These are phyloP conservation scores for Arachis monticola DNA, from an alignment of 331 rosid genomes.

Conservation along the genomic window DNA sequence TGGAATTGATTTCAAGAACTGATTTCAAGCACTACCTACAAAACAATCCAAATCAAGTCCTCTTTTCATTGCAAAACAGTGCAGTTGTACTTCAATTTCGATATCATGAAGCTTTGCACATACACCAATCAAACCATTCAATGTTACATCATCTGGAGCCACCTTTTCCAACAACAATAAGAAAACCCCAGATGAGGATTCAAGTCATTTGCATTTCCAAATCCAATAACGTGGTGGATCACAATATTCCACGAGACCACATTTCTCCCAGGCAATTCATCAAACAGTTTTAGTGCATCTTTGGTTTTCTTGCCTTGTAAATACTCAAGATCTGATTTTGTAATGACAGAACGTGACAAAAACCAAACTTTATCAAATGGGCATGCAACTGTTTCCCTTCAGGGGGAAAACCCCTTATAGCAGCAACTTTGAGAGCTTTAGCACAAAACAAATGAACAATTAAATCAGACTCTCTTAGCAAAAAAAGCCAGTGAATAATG, in stretches of 20 bases:
- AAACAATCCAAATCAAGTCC: constrained; percentile 51
- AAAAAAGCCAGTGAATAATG: too few relatives aligned
- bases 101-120: too few relatives aligned
- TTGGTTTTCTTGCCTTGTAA: constrained; percentile 48
- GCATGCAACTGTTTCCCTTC: too few relatives aligned
- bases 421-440: too few relatives aligned
- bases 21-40: constrained; percentile 69
- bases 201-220: constrained; percentile 24
- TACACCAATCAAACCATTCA: too few relatives aligned
- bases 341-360: constrained; percentile 42
- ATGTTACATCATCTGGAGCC: constrained; percentile 45
- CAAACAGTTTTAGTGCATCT: constrained; percentile 64
- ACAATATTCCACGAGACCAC: constrained; percentile 72
- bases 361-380: too few relatives aligned
- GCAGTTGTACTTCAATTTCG: too few relatives aligned
- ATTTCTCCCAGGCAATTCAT: constrained; percentile 66
- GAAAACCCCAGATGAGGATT: not conserved
- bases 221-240: constrained; percentile 55
- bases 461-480: too few relatives aligned
- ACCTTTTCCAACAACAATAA: constrained; percentile 57
- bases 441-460: not conserved
- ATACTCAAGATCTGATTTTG: constrained; percentile 61
- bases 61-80: too few relatives aligned
- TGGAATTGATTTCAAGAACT: constrained; percentile 54
- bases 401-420: too few relatives aligned